These are phyloP conservation scores for Thermomucor indicae-seudaticae DNA, from an alignment of 371 early-diverging fungal genomes.

Conservation along the genomic window DNA sequence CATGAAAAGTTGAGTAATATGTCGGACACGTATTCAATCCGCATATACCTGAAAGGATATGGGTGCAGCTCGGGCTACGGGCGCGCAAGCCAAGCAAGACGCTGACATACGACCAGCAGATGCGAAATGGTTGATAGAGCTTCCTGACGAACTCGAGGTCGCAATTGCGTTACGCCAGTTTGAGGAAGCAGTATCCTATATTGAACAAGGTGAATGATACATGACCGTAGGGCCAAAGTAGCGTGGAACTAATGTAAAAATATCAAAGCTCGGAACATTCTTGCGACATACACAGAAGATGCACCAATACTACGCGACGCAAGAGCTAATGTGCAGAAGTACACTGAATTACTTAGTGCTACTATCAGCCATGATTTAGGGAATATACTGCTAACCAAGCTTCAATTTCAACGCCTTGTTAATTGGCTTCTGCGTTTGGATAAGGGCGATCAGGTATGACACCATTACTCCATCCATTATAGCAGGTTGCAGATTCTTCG, in stretches of 20 bases:
- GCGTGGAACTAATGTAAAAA: no score
- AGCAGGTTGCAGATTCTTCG: no score
- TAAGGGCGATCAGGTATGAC: conserved; percentile 64
- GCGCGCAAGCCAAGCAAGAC: conserved; percentile 1
- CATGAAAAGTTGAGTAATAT: no score
- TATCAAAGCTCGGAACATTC: conserved; percentile 30
- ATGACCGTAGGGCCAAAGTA: no score
- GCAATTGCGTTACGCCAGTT: conserved; percentile 86
- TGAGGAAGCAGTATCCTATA: conserved; percentile 67
- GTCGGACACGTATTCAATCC: no score
- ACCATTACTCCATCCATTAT: not conserved
- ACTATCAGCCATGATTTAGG: conserved; percentile 73
- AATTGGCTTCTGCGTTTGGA: conserved; percentile 77
- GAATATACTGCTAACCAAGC: conserved; percentile 74
- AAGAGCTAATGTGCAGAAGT: conserved; percentile 56
- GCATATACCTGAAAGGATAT: conserved; percentile 1
- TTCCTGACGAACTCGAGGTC: conserved; percentile 85
- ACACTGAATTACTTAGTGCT: conserved; percentile 58
- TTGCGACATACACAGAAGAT: conserved; percentile 33
- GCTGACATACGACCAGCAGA: conserved; percentile 31
- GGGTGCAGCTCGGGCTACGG: not conserved
- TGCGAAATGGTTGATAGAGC: conserved; percentile 65
- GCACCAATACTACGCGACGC: conserved; percentile 46
- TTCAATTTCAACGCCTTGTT: conserved; percentile 77
- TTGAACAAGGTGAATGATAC: conserved; percentile 64